These are phyloP conservation scores for Aurantiochytrium sp. DNA, from an alignment of 108 stramenopile species.

Conservation along the genomic window DNA sequence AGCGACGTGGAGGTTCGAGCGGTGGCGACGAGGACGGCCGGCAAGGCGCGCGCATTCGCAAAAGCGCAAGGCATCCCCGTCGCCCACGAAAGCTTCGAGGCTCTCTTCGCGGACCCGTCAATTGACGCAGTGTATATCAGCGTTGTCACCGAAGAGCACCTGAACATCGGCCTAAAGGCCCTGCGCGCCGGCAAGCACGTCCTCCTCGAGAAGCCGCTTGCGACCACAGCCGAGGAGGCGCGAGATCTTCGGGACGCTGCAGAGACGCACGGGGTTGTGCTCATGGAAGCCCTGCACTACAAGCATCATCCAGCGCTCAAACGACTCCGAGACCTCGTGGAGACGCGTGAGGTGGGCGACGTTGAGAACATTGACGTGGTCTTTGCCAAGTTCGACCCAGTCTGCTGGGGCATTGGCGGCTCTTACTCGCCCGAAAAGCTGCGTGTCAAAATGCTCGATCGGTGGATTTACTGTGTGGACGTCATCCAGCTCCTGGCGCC, in stretches of 20 bases:
- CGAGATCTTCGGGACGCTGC: not conserved
- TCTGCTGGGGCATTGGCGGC: not conserved
- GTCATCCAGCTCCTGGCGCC: not conserved
- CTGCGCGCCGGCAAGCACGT: not conserved
- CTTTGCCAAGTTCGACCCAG: not conserved
- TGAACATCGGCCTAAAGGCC: not conserved
- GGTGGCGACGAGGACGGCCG: not conserved
- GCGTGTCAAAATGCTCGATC: not conserved
- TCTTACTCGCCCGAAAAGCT: not conserved
- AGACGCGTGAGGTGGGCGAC: not conserved
- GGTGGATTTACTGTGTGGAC: not conserved
- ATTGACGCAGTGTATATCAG: not conserved
- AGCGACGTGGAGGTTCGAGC: not conserved
- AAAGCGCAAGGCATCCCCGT: not conserved
- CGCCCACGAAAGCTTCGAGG: not conserved
- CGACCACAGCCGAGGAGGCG: not conserved
- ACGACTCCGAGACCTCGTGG: not conserved
- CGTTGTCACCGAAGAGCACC: not conserved
- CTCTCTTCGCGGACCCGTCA: not conserved
- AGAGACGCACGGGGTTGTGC: not conserved
- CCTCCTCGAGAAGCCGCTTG: not conserved
- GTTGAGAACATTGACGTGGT: not conserved
- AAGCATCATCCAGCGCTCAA: not conserved
- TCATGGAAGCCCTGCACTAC: not conserved
- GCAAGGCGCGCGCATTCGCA: not conserved